Conservation (phyloP, 2,329 filamentous ascomycete genomes). For the Aspergillus fischeri region DNA sequence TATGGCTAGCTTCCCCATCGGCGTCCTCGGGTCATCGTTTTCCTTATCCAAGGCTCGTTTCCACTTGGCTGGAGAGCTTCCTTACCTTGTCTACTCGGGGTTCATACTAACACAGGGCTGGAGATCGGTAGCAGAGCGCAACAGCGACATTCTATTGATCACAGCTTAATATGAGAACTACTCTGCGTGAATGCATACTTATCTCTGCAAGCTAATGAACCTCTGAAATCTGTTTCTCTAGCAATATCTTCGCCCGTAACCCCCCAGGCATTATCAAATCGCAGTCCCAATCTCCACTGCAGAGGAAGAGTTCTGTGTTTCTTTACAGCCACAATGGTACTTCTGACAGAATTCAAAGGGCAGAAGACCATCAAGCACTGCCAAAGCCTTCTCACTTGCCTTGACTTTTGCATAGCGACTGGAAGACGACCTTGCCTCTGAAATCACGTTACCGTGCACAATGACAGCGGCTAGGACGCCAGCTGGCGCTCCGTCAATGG, state of each 20-base stretch:
- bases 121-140: no score
- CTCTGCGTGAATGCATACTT: background rate
- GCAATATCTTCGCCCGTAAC: background rate
- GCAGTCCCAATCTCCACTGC: slow-evolving; percentile 25
- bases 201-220: background rate
- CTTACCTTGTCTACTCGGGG: no score
- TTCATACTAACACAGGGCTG: no score
- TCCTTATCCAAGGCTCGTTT: background rate
- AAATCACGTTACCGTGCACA: slow-evolving; percentile 68
- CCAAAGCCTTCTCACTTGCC: slow-evolving; percentile 40
- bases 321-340: slow-evolving; percentile 62
- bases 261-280: slow-evolving; percentile 15
- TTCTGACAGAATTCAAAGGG: slow-evolving; percentile 56
- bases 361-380: slow-evolving; percentile 46
- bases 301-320: slow-evolving; percentile 6
- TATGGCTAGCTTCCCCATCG: slow-evolving; percentile 1
- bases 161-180: background rate
- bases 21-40: slow-evolving; percentile 4
- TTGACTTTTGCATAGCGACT: slow-evolving; percentile 68
- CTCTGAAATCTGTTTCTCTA: background rate
- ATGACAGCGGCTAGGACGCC: slow-evolving; percentile 67
- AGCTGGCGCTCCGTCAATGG: slow-evolving; percentile 42
- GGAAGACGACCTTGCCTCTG: slow-evolving; percentile 58
- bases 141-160: background rate
- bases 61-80: no score